Conservation (phyloP, 1,139 yeast species). For the Pichia sp. region DNA sequence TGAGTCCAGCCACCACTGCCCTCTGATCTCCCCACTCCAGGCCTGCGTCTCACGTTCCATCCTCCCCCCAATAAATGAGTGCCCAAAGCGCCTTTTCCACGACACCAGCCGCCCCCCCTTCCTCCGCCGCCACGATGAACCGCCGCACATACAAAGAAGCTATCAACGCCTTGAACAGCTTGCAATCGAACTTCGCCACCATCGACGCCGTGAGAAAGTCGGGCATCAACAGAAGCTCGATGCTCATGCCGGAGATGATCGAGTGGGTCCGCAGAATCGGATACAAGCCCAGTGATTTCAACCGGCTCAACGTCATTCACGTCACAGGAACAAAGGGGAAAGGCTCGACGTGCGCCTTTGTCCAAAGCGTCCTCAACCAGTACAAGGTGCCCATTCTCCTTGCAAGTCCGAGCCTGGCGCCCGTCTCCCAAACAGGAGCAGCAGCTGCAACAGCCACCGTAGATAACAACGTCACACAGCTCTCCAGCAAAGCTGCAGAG, state of each 20-base stretch:
- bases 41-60: no score
- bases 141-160: constrained; percentile 55
- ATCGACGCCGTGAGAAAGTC: constrained; percentile 75
- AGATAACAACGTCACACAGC: no score
- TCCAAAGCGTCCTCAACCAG: constrained; percentile 72
- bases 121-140: constrained; percentile 19
- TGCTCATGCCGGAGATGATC: constrained; percentile 79
- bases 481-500: neutral
- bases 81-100: neutral
- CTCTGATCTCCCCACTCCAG: no score
- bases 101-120: neutral
- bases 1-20: no score
- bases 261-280: constrained; percentile 89
- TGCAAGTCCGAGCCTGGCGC: constrained; percentile 3
- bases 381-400: constrained; percentile 35
- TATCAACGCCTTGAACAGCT: constrained; percentile 71
- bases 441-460: no score
- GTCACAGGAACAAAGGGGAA: constrained; percentile 98
- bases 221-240: constrained; percentile 56
- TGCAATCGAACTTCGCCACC: constrained; percentile 88
- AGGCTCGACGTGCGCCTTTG: constrained; percentile 96
- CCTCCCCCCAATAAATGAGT: neutral
- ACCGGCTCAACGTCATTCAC: constrained; percentile 75
- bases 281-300: constrained; percentile 63
- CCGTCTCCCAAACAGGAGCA: neutral